A percentile compares a stretch with the other conserved stretches of the same genome.
Conservation (phyloP, 179 eudicot genomes). For the Carnegiea gigantea region DNA sequence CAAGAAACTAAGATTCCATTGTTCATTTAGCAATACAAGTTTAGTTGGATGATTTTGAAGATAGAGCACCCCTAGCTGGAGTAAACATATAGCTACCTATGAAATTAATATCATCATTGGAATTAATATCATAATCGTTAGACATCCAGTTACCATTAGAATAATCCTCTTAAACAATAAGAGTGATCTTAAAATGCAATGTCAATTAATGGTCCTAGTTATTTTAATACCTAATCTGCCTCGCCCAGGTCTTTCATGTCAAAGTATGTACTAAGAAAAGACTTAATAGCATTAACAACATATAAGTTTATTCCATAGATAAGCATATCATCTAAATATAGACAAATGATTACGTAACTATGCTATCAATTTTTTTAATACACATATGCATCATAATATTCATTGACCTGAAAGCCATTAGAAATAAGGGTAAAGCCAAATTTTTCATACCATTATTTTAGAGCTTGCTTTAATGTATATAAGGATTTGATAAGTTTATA, state of each 20-base stretch:
- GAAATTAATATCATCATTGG: neutral
- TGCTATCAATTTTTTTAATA: neutral
- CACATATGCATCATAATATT: neutral
- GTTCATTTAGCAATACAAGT: neutral
- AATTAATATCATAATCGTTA: neutral
- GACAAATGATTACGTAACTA: neutral
- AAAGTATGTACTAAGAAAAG: no score
- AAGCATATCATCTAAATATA: neutral
- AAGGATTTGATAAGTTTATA: neutral
- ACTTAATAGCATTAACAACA: neutral
- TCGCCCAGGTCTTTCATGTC: no score
- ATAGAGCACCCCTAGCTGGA: neutral
- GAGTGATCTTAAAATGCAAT: neutral
- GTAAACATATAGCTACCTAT: constrained; percentile 17
- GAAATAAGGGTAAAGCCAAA: neutral
- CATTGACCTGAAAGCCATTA: neutral
- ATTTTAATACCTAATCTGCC: no score
- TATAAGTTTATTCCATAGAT: neutral
- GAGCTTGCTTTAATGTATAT: neutral
- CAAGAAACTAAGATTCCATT: constrained; percentile 17
- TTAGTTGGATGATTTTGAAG: constrained; percentile 14
- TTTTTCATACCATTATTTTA: neutral
- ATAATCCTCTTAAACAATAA: neutral
- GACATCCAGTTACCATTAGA: constrained; percentile 21
- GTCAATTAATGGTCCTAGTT: constrained; percentile 7